Evolutionary conservation across 176 grass and related monocot genomes (phyloP).

Genomic region (Metroxylon sagu): DNA sequence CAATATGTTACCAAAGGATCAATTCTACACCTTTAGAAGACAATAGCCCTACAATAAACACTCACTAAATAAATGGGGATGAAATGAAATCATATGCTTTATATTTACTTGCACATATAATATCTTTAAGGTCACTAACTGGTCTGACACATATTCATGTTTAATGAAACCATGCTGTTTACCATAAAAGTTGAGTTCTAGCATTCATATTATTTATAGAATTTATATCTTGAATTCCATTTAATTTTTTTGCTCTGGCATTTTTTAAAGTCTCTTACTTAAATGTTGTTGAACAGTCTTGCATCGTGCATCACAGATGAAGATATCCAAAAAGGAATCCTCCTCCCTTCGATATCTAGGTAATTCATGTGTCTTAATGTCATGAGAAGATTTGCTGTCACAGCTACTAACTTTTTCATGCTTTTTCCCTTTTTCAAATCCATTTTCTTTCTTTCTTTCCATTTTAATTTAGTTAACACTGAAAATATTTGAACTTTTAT

Average conservation of each 20-base stretch:
- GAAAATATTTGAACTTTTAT: no score
- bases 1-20: no score
- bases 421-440: neutral
- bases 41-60: no score
- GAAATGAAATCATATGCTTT: no score
- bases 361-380: conserved; percentile 21
- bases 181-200: no score
- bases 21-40: no score
- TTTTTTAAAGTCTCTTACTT: neutral
- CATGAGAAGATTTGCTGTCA: neutral
- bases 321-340: conserved; percentile 71
- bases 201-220: neutral
- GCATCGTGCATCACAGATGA: conserved; percentile 93
- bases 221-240: neutral
- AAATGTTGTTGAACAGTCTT: conserved; percentile 39
- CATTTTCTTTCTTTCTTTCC: neutral
- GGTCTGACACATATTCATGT: no score
- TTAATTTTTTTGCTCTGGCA: neutral
- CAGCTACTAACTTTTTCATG: neutral
- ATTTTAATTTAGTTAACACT: neutral
- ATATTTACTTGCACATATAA: no score
- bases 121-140: no score
- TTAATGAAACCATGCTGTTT: no score
- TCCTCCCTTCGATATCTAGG: conserved; percentile 79
- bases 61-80: no score